Conservation (phyloP, 1,284 basidiomycete species). For the Schizophyllum commune region DNA sequence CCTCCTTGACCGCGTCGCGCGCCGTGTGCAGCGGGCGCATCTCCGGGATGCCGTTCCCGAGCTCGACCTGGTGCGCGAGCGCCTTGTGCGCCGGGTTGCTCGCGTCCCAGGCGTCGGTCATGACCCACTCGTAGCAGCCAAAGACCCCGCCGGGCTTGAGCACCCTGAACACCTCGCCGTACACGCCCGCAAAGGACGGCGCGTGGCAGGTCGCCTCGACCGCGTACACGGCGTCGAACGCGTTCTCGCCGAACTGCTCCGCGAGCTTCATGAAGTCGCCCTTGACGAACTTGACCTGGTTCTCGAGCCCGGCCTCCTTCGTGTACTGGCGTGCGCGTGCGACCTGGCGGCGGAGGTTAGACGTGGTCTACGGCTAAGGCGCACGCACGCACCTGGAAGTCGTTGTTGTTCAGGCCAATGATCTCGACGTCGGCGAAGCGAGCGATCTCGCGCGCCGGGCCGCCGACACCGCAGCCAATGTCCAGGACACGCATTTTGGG, state of each 20-base stretch:
- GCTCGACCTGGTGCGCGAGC: slow-evolving; percentile 84
- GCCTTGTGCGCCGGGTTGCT: slow-evolving; percentile 84
- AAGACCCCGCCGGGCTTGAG: slow-evolving; percentile 97
- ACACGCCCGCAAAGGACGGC: slow-evolving; percentile 93
- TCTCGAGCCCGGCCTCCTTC: slow-evolving; percentile 66
- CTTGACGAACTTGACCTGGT: slow-evolving; percentile 77
- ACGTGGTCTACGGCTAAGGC: slow-evolving; percentile 81
- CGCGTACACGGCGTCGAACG: slow-evolving; percentile 96
- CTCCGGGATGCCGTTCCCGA: slow-evolving; percentile 96
- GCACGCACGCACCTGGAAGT: too few relatives aligned
- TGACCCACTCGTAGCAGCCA: slow-evolving; percentile 98
- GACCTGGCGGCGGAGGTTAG: background rate
- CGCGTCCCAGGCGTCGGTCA: slow-evolving; percentile 94
- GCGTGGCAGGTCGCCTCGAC: slow-evolving; percentile 98
- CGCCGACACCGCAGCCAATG: slow-evolving; percentile 97
- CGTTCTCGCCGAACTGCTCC: slow-evolving; percentile 90
- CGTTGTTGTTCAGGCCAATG: too few relatives aligned
- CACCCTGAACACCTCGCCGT: slow-evolving; percentile 89
- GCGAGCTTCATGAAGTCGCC: slow-evolving; percentile 96
- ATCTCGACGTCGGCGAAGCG: slow-evolving; percentile 82
- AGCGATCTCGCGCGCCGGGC: slow-evolving; percentile 93
- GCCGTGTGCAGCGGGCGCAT: slow-evolving; percentile 80
- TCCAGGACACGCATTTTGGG: slow-evolving; percentile 96
- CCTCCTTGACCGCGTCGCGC: slow-evolving; percentile 72
- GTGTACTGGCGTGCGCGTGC: slow-evolving; percentile 80